These are phyloP conservation scores for Xylariales sp. DNA, from an alignment of 2,329 filamentous ascomycete species.

Conservation along the genomic window DNA sequence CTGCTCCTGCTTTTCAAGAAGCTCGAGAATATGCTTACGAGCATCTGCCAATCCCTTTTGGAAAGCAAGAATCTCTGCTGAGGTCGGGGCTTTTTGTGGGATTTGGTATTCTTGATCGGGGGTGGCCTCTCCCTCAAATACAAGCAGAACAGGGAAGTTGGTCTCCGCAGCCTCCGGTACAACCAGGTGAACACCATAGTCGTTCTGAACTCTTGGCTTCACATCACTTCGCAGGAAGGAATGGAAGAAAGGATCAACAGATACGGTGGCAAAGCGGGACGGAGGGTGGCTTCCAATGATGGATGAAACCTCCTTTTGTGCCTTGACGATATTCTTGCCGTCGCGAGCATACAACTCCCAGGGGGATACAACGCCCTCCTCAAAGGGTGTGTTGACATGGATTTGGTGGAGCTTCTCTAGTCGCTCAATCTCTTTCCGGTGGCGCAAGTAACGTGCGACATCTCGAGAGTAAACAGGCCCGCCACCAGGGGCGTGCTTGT, in stretches of 20 bases:
- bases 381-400: slow-evolving; percentile 78
- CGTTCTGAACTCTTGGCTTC: slow-evolving; percentile 57
- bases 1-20: slow-evolving; percentile 56
- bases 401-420: slow-evolving; percentile 77
- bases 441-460: slow-evolving; percentile 80
- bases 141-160: slow-evolving; percentile 62
- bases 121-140: slow-evolving; percentile 64
- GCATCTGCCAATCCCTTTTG: slow-evolving; percentile 52
- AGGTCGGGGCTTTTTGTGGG: slow-evolving; percentile 47
- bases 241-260: slow-evolving; percentile 77
- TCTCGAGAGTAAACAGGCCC: slow-evolving; percentile 77
- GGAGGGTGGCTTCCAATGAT: slow-evolving; percentile 73
- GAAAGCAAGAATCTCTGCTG: slow-evolving; percentile 48
- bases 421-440: slow-evolving; percentile 76
- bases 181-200: slow-evolving; percentile 69
- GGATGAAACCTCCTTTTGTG: slow-evolving; percentile 69
- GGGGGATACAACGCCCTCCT: slow-evolving; percentile 63
- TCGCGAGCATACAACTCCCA: slow-evolving; percentile 90
- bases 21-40: slow-evolving; percentile 49
- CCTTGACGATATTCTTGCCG: slow-evolving; percentile 75
- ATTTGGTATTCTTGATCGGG: slow-evolving; percentile 44
- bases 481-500: slow-evolving; percentile 68
- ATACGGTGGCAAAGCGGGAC: slow-evolving; percentile 60
- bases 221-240: slow-evolving; percentile 64
- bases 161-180: slow-evolving; percentile 61